Conservation (phyloP, 495 filamentous ascomycete genomes). For the Lophium mytilinum region DNA sequence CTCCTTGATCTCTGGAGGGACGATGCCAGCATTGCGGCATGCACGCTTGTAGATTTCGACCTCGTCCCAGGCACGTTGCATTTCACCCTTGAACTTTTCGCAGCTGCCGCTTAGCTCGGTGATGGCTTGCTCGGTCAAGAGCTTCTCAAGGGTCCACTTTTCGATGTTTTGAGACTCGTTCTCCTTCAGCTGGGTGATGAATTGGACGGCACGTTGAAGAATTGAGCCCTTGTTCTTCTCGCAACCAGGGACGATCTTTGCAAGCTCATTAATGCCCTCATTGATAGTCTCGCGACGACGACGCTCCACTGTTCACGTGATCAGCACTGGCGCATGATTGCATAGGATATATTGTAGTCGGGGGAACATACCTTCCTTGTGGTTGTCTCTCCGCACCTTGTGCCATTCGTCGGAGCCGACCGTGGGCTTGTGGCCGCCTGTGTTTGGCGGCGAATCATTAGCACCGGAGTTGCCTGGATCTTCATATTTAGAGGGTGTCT, state of each 20-base stretch:
- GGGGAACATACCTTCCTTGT: slow-evolving; percentile 75
- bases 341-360: slow-evolving; percentile 22
- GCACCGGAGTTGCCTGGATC: slow-evolving; percentile 34
- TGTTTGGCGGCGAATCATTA: slow-evolving; percentile 37
- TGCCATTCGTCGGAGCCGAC: slow-evolving; percentile 98
- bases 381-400: slow-evolving; percentile 92
- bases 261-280: slow-evolving; percentile 96
- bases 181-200: slow-evolving; percentile 89
- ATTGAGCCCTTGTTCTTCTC: slow-evolving; percentile 99
- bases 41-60: slow-evolving; percentile 78
- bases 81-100: slow-evolving; percentile 79
- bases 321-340: slow-evolving; percentile 2
- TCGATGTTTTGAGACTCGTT: slow-evolving; percentile 89
- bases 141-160: slow-evolving; percentile 94
- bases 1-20: slow-evolving; percentile 24
- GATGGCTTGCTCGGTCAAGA: slow-evolving; percentile 90
- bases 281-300: slow-evolving; percentile 98
- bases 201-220: slow-evolving; percentile 84
- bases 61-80: slow-evolving; percentile 64
- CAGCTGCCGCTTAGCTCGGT: slow-evolving; percentile 79
- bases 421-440: slow-evolving; percentile 58
- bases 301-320: slow-evolving; percentile 66
- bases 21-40: slow-evolving; percentile 66
- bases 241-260: slow-evolving; percentile 94
- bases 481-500: slow-evolving; percentile 16